Base-by-base conservation (phyloP, 768 basidiomycete species). In the Suillus weaverae region DNA sequence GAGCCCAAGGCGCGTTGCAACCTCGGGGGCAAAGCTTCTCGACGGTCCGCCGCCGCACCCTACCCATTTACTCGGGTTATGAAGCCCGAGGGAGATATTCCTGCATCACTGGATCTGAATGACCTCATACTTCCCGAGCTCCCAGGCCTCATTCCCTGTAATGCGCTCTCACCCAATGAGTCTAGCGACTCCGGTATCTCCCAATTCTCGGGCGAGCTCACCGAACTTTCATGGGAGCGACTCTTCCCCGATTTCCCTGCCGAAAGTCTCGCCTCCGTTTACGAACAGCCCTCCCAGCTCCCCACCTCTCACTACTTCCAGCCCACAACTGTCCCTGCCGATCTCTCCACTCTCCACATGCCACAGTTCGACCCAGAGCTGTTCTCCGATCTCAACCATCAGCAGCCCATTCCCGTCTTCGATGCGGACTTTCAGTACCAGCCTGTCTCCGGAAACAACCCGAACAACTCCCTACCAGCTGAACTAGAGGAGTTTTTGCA, bases 1-100 rank as follows among this genome's bases (percentile, higher is more conserved):
- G 53, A 63, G 20, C 70, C 69, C 1, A 72, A 67, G 53, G 65
- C 65, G n/a, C 20, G 5, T 11, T 43, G 55, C 18, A 26, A 14
- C 13, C 4, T 57, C 16, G 54, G 64, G 5, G 66, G 36, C 36
- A 54, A 36, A 44, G 32, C 44, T 4, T 63, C 68, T 43, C 62
- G 14, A 4, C 59, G 22, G 14, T 63, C 57, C 30, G 62, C 43
- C 32, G 32, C 39, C 5, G 32, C 62, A 3, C 69, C 70, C 0
- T 70, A 70, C 35, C 20, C 46, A 7, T 22, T 46, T 64, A 48
- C 11, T 41, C 26, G 1, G 4, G 48, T 33, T 22, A 20, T 59
- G 38, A 36, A 41, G 22, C 16, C 4, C 3, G 3, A 59, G 26
- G n/a, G 8, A 18, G 50, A 39, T n/a, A n/a, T 20, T 32, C 46